Base-by-base conservation (phyloP, 768 basidiomycete genomes). In the Hygrophoropsis aurantiaca region DNA sequence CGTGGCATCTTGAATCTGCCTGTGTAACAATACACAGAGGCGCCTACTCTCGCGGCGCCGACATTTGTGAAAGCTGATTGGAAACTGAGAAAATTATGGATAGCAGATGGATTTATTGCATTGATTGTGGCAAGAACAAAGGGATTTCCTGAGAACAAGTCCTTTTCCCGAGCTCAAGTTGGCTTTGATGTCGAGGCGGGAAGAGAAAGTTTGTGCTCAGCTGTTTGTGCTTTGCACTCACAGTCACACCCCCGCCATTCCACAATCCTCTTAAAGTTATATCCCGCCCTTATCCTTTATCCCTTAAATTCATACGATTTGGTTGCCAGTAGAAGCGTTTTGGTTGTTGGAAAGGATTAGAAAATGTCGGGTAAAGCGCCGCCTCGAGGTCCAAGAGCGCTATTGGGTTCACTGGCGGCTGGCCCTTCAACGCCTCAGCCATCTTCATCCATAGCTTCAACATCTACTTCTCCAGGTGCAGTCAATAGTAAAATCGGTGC, bases 321-420 rank as follows among this genome's bases (percentile, higher is more conserved):
- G 47, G 23, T 42, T 40, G 3, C 39, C 48, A 43, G 40, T 24
- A 23, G 34, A 39, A 39, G n/a, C 13, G 38, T 45, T 47, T 42
- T 30, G 46, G 42, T 45, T 47, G 46, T 47, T 46, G 41, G 46
- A 32, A 41, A 44, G 46, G 49, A 42, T 58, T 52, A 47, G 60
- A 41, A 52, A 50, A 87, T 89, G 87, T 87, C 86, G 67, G 85
- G 86, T 61, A 87, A 84, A 72, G 82, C 79, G 42, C 87, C 87
- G 57, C 87, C 87, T 54, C 78, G 74, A 55, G 87, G 86, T 46
- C 87, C 87, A 38, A 71, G 87, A 50, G 87, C 87, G 37, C 72
- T 90, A 50, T 58, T 81, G 51, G 79, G 78, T 49, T 67, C 74
- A 32, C 55, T 71, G 10, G 70, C 69, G 42, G 62, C 70, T 24